Conservation (phyloP, 306 rosid species). For the Malus sylvestris region DNA sequence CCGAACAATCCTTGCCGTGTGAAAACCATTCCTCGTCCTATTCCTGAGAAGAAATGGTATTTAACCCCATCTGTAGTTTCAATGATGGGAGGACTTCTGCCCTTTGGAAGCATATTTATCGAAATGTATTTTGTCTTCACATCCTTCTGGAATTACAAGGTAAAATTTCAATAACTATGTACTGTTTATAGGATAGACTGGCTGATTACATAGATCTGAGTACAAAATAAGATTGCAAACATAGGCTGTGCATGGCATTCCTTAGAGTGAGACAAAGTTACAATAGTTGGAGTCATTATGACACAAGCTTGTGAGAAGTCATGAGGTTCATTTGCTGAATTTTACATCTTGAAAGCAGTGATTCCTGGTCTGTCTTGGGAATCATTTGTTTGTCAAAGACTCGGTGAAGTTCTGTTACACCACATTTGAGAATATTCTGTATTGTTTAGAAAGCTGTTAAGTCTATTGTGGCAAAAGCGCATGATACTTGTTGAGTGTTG, state of each 20-base stretch:
- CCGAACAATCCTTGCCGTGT: slow-evolving; percentile 99
- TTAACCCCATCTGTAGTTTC: slow-evolving; percentile 96
- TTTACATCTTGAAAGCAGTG: neutral
- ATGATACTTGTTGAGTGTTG: neutral
- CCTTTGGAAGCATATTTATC: slow-evolving; percentile 97
- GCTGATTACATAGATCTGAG: neutral
- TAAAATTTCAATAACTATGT: slow-evolving; percentile 2
- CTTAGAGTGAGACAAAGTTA: neutral
- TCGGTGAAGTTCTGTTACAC: neutral
- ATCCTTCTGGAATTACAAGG: slow-evolving; percentile 98
- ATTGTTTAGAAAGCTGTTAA: neutral
- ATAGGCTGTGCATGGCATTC: neutral
- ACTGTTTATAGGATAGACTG: neutral
- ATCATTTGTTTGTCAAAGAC: neutral
- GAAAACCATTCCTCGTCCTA: slow-evolving; percentile 98
- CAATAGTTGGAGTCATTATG: neutral
- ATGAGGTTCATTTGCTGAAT: neutral
- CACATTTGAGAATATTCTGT: neutral
- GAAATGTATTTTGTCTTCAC: slow-evolving; percentile 99
- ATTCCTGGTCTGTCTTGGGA: neutral
- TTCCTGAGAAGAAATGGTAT: slow-evolving; percentile 99
- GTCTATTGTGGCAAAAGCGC: neutral
- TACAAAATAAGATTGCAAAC: neutral
- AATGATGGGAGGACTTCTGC: slow-evolving; percentile 98
- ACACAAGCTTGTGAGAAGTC: neutral